Evolutionary conservation across 2,329 filamentous ascomycete species (phyloP).

Genomic region (Phialophora tarda): DNA sequence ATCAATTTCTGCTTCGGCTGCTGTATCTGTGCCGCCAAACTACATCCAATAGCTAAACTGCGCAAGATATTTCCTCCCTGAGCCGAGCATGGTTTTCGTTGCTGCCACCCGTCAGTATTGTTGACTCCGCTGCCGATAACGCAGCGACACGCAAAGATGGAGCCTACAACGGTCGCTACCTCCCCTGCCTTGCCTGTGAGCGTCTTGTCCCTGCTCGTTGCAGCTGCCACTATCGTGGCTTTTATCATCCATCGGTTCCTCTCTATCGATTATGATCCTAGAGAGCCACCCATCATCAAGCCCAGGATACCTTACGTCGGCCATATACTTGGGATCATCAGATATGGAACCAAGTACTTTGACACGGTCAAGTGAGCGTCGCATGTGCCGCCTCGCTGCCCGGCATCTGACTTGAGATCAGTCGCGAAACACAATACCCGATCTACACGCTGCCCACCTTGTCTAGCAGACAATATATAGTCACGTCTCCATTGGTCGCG

Average conservation of each 20-base stretch:
- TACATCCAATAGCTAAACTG: not conserved
- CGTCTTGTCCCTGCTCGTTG: slow-evolving; percentile 10
- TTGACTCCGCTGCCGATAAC: not conserved
- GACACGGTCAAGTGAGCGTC: slow-evolving; percentile 15
- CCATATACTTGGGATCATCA: slow-evolving; percentile 20
- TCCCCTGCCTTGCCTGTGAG: slow-evolving; percentile 6
- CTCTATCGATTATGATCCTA: slow-evolving; percentile 14
- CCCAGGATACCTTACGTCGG: slow-evolving; percentile 14
- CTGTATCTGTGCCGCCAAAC: not conserved
- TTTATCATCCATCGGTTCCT: slow-evolving; percentile 7
- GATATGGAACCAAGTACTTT: slow-evolving; percentile 18
- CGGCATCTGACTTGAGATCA: slow-evolving; percentile 5
- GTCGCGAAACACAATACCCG: slow-evolving; percentile 15
- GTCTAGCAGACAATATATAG: slow-evolving; percentile 17
- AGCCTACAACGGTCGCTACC: not conserved
- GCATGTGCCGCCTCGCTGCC: not conserved
- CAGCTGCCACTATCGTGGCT: not conserved
- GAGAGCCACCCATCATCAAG: slow-evolving; percentile 18
- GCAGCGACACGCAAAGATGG: not conserved
- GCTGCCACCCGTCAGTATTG: not conserved
- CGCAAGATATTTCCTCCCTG: no score
- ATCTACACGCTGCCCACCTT: slow-evolving; percentile 20
- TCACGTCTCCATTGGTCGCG: slow-evolving; percentile 17
- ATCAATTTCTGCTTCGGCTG: not conserved
- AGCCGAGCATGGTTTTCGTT: not conserved